Base-by-base conservation (phyloP, 768 basidiomycete genomes). In the Rhodotorula sphaerocarpa region DNA sequence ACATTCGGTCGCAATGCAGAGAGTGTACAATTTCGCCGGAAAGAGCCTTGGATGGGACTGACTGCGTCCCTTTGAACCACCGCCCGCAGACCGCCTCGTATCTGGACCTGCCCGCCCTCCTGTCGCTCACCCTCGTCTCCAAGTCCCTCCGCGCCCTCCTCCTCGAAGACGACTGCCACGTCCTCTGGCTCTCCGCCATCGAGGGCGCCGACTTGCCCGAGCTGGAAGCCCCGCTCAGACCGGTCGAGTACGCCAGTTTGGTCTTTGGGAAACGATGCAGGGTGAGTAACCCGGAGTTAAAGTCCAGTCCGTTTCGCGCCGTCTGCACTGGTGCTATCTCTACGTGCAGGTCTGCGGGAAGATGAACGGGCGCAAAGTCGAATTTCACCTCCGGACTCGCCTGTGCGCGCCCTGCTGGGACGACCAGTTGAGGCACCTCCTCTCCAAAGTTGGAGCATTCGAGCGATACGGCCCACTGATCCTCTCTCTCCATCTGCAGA, bases 381-480 rank as follows among this genome's bases (percentile, higher is more conserved):
- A 64, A 41, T 59, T 31, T 12, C 44, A 28, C 34, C 36, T 64
- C 3, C 52, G 63, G 0, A 42, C 42, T 18, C 52, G 63, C 0
- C 28, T 64, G 14, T 64, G 63, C 42, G 16, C 53, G 6, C 50
- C 11, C 4, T 64, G 63, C 46, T 64, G 57, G 57, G 30, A 59
- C 23, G 57, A 64, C 4, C 25, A 64, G 63, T n/a, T 59, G 25
- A 33, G 62, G 53, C 33, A 23, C 2, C 23, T 2, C 20, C 2
- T 16, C 25, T 42, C 42, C 36, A 12, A 14, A 2, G 15, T 23
- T 45, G 7, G 20, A 25, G 14, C 25, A 2, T 23, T 3, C n/a
- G 3, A 11, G 2, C 57, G 41, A 3, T 28, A 1, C 18, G 27
- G 31, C 43, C 18, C 30, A 46, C 33, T 33, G 28, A 23, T 36